phyloP scores from a whole-genome alignment of 2,329 filamentous ascomycete species.

The Passalora sequoiae region DNA sequence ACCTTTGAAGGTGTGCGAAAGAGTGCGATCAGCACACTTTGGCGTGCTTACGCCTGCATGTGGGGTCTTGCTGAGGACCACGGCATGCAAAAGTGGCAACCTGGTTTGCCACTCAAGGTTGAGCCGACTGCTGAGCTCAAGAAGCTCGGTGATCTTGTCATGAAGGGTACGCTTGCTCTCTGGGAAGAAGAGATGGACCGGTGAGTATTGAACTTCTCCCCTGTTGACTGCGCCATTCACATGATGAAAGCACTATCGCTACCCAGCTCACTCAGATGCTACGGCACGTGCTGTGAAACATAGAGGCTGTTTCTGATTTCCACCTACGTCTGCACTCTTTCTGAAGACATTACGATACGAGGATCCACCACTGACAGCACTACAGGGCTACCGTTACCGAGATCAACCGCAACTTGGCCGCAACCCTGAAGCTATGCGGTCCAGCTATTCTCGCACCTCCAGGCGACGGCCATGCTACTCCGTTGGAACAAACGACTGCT shows the following conservation, averaged over 20 bases:
- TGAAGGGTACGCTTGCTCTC: constrained; percentile 74
- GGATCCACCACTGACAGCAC: constrained; percentile 39
- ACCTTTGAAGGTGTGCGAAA: constrained; percentile 90
- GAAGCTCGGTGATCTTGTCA: constrained; percentile 80
- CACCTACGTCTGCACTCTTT: background rate
- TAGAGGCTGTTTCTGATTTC: constrained; percentile 48
- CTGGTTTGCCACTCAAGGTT: constrained; percentile 77
- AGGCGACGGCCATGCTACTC: constrained; percentile 48
- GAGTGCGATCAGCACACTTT: constrained; percentile 83
- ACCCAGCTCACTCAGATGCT: constrained; percentile 99
- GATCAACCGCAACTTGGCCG: constrained; percentile 88
- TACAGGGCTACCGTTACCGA: constrained; percentile 80
- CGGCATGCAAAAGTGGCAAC: constrained; percentile 74
- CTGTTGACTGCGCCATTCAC: constrained; percentile 28
- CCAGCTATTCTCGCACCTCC: constrained; percentile 71
- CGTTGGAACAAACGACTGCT: constrained; percentile 59
- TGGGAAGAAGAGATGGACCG: constrained; percentile 90
- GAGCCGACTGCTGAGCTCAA: constrained; percentile 72
- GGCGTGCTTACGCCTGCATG: constrained; percentile 87
- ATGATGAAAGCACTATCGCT: constrained; percentile 89
- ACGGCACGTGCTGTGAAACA: constrained; percentile 35
- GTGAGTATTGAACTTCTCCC: constrained; percentile 55
- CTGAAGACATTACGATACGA: constrained; percentile 27
- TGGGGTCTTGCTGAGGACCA: constrained; percentile 82
- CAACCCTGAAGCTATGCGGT: constrained; percentile 84